Evolutionary conservation across 306 rosid genomes (phyloP), one percentile per base, ranked within the genome.

Genomic region (Trifolium dubium): DNA sequence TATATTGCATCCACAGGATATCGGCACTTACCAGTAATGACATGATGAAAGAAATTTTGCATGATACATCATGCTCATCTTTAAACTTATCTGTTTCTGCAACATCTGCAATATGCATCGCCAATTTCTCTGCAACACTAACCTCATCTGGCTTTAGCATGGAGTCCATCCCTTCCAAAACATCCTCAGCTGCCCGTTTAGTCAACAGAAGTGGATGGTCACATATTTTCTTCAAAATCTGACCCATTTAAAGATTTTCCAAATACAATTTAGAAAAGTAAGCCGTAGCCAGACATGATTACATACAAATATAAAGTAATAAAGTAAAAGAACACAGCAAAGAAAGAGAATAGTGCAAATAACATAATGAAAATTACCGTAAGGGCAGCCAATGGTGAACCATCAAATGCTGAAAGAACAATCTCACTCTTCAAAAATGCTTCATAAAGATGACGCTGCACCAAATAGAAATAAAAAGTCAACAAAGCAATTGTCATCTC

Each of bases 371-470:
- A 67, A 73, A 18, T 63, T 84, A 93, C 98, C 82, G 96, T 88
- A 71, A 93, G 86, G 46, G 98, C 98, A 65, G 98, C 96, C 69
- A 91, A 75, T 5, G 96, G 96, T 14, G 97, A 91, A 63, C 98
- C 98, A 88, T 89, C 98, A 76, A 87, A 90, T 70, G 98, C 97
- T 43, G 97, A 89, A 77, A 93, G 92, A 76, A 89, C 98, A 82
- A 93, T 75, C 81, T 93, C 94, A 82, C 94, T 91, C 55, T 67
- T 89, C 73, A 93, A 72, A 80, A 82, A 93, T 61, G 97, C 94
- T 83, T 89, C 96, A 55, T 93, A 93, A 69, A 91, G 87, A 76
- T 86, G 85, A 19, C 91, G 86, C 98, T 93, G 65, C 74, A 85
- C 47, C 62, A 80, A 44, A 55, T 32, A 69, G 43, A 79, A 58